These are phyloP conservation scores for Phytophthora cajani DNA, from an alignment of 352 stramenopile species.

Conservation along the genomic window DNA sequence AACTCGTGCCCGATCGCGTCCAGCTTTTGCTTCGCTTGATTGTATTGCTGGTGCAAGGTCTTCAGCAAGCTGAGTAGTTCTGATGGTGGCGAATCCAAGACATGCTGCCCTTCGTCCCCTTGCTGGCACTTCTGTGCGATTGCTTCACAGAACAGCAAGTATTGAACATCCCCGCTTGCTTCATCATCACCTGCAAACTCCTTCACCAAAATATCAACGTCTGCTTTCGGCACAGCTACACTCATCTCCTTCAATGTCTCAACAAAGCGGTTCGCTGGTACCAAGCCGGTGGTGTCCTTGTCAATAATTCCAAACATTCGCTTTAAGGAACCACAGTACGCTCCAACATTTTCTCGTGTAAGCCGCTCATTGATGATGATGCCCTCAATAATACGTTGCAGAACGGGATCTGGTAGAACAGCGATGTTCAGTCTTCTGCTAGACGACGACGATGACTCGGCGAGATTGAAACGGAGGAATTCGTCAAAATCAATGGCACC, in stretches of 20 bases:
- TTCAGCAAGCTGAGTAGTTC: conserved; percentile 65
- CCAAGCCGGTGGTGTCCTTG: conserved; percentile 65
- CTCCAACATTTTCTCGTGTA: conserved; percentile 41
- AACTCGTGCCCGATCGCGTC: conserved; percentile 41
- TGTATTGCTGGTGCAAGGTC: conserved; percentile 51
- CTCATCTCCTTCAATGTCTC: conserved; percentile 74
- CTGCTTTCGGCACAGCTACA: conserved; percentile 42
- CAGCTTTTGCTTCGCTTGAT: conserved; percentile 30
- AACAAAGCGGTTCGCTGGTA: conserved; percentile 55
- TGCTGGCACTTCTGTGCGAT: conserved; percentile 57
- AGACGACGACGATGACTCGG: conserved; percentile 66
- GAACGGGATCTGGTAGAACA: conserved; percentile 32
- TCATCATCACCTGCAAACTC: conserved; percentile 50
- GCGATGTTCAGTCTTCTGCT: conserved; percentile 36
- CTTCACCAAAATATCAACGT: conserved; percentile 52
- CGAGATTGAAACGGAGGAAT: conserved; percentile 80
- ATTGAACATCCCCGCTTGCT: conserved; percentile 44
- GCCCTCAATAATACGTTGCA: conserved; percentile 53
- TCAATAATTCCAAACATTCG: conserved; percentile 86
- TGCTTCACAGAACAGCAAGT: conserved; percentile 65
- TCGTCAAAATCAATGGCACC: conserved; percentile 79
- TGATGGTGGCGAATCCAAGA: conserved; percentile 35
- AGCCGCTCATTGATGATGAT: conserved; percentile 63
- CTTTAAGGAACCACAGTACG: conserved; percentile 74
- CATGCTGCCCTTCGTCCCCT: conserved; percentile 29